These are phyloP conservation scores for Cladosporium colombiae DNA, from an alignment of 2,329 filamentous ascomycete species.

Conservation along the genomic window DNA sequence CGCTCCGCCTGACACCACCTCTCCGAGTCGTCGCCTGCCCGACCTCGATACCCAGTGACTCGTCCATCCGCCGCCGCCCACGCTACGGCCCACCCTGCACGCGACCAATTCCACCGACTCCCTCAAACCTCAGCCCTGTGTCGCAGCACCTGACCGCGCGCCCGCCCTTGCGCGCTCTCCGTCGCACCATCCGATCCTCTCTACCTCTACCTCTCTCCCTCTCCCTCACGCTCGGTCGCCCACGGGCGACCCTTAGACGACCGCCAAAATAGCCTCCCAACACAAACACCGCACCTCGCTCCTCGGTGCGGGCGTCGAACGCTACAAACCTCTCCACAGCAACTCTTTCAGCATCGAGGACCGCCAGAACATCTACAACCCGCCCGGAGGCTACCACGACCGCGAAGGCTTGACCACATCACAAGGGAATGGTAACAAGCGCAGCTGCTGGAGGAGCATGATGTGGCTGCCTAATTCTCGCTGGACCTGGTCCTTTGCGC, in stretches of 20 bases:
- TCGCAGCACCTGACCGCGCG: conserved; percentile 14
- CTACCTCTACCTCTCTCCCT: not conserved
- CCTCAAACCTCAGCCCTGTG: conserved; percentile 16
- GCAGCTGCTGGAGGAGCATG: conserved; percentile 38
- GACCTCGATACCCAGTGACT: not conserved
- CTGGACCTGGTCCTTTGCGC: conserved; percentile 88
- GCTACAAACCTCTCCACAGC: conserved; percentile 52
- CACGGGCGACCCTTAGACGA: conserved; percentile 21
- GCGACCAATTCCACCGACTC: not conserved
- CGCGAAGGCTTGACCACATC: conserved; percentile 51
- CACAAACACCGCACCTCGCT: conserved; percentile 61
- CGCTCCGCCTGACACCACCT: not conserved
- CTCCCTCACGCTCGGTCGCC: conserved; percentile 14
- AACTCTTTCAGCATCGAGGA: conserved; percentile 30
- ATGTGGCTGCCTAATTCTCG: conserved; percentile 79
- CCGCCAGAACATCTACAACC: conserved; percentile 26
- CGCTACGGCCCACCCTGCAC: conserved; percentile 5
- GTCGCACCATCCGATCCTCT: conserved; percentile 11
- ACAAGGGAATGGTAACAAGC: conserved; percentile 20
- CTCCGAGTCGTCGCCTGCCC: not conserved
- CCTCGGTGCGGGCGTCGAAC: conserved; percentile 49
- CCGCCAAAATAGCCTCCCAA: conserved; percentile 42
- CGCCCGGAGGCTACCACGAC: conserved; percentile 49
- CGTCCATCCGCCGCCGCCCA: not conserved
- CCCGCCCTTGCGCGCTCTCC: conserved; percentile 7